Conservation (phyloP, 352 stramenopile genomes). For the Pythium oligandrum region DNA sequence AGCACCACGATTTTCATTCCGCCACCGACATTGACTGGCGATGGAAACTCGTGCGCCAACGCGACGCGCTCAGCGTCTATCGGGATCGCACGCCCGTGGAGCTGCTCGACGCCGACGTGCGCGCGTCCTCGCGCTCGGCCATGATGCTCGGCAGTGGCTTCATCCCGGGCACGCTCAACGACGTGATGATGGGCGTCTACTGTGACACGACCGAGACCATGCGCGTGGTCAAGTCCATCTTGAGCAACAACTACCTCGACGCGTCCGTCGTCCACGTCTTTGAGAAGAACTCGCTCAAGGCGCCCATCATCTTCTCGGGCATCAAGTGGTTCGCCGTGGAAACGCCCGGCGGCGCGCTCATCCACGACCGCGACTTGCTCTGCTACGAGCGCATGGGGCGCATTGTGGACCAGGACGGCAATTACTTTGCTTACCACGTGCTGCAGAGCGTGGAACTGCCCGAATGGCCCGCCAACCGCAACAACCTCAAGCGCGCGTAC, state of each 20-base stretch:
- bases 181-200: constrained; percentile 46
- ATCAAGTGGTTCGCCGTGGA: constrained; percentile 66
- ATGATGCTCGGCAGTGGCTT: constrained; percentile 54
- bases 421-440: constrained; percentile 58
- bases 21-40: constrained; percentile 22
- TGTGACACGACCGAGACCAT: constrained; percentile 51
- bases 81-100: constrained; percentile 21
- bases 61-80: constrained; percentile 58
- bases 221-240: constrained; percentile 35
- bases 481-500: constrained; percentile 30
- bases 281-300: constrained; percentile 33
- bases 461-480: constrained; percentile 35
- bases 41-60: constrained; percentile 57
- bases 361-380: constrained; percentile 51
- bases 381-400: constrained; percentile 56
- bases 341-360: constrained; percentile 31
- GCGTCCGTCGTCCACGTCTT: constrained; percentile 56
- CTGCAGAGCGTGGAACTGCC: constrained; percentile 58
- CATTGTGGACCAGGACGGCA: constrained; percentile 46
- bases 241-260: constrained; percentile 47
- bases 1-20: constrained; percentile 54
- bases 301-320: constrained; percentile 51
- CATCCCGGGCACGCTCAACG: constrained; percentile 48
- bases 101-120: constrained; percentile 1
- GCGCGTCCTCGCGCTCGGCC: constrained; percentile 20